Percentiles rank a stretch among this genome's conserved stretches.
phyloP scores from a whole-genome alignment of 1,284 basidiomycete genomes.

The Leccinum fuscescens region DNA sequence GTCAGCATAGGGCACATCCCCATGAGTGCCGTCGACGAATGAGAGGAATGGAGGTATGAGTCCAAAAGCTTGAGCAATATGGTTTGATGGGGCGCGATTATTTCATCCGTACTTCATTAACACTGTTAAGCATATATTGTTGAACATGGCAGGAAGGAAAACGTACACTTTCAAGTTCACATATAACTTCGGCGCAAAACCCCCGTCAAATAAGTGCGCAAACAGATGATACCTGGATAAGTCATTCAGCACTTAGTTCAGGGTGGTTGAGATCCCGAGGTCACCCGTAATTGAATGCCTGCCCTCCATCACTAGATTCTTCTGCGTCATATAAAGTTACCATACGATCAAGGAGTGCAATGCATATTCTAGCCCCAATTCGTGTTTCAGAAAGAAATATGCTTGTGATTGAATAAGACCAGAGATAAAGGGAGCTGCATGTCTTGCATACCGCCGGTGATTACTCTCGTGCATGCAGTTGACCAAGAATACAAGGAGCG shows the following conservation, averaged over 20 bases:
- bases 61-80: slow-evolving; percentile 84
- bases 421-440: not conserved
- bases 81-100: slow-evolving; percentile 81
- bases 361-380: slow-evolving; percentile 60
- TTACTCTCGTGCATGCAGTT: slow-evolving; percentile 65
- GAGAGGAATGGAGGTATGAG: slow-evolving; percentile 63
- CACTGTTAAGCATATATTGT: slow-evolving; percentile 11
- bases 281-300: slow-evolving; percentile 77
- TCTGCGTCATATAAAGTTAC: slow-evolving; percentile 63
- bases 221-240: slow-evolving; percentile 53
- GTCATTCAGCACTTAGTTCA: slow-evolving; percentile 4
- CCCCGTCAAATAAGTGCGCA: slow-evolving; percentile 50
- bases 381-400: slow-evolving; percentile 46
- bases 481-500: slow-evolving; percentile 67
- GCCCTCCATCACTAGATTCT: slow-evolving; percentile 55
- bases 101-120: slow-evolving; percentile 58
- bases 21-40: slow-evolving; percentile 32
- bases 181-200: slow-evolving; percentile 50
- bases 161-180: slow-evolving; percentile 51
- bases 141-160: slow-evolving; percentile 1
- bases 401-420: slow-evolving; percentile 24
- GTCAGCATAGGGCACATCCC: slow-evolving; percentile 53
- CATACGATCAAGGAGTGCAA: slow-evolving; percentile 65
- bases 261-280: slow-evolving; percentile 14
- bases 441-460: slow-evolving; percentile 53